Base-by-base conservation (phyloP, 2,329 filamentous ascomycete species). In the Pleurostoma richardsiae region DNA sequence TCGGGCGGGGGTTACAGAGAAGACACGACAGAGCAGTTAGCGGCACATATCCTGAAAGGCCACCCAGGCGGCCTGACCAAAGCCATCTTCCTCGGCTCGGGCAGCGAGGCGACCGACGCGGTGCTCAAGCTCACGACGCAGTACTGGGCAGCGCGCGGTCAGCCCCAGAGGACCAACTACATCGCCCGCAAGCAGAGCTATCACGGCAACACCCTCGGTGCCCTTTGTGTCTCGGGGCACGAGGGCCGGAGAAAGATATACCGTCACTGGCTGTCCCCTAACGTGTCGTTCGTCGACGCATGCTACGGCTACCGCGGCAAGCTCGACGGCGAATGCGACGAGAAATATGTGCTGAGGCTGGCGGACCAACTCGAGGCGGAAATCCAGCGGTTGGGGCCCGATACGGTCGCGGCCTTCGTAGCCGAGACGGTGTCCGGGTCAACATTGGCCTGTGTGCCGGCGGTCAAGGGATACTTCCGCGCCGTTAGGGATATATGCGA, bases 401-500 rank as follows among this genome's bases (percentile, higher is more conserved):
- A 74, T 1, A 80, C 63, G 0, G 79, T 83, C 2, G 77, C 73
- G 46, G 80, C 76, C 1, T 82, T 84, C 53, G 68, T 83, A 42
- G 74, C 76, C 2, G 80, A 84, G 59, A 76, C 79, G 0, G 69
- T 84, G 5, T 77, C 79, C 44, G 79, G 81, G 8, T 76, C 79
- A 77, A 77, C 83, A 7, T 66, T 86, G 5, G 84, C 83, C 10
- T 85, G 80, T 57, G 78, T 85, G 0, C 74, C 81, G 4, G 66
- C 80, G 2, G 71, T 83, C 0, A 69, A 72, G 2, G 84, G 83
- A 4, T 88, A 88, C 53, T 79, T 87, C 49, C 61, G 69, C 46
- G 83, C 82, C 10, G 79, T 88, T 69, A 76, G 77, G 59, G 65
- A 70, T 4, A 70, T 88, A 8, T 88, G 84, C 59, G 72, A 83